Evolutionary conservation across 345 rosid genomes (phyloP).

Genomic region (Mercurialis annua): DNA sequence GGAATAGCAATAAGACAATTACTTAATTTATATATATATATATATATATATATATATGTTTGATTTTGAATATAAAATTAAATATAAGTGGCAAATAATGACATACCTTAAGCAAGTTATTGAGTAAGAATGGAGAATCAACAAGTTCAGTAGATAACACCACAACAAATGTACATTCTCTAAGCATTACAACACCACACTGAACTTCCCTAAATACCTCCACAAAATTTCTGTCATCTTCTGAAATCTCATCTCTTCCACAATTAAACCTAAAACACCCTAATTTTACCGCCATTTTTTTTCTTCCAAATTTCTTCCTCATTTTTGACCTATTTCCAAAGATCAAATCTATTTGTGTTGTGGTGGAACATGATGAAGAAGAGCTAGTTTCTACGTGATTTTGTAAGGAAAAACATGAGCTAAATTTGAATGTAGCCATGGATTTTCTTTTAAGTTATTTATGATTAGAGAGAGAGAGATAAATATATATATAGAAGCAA

Average conservation of each 20-base stretch:
- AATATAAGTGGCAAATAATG: neutral
- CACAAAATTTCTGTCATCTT: slow-evolving; percentile 24
- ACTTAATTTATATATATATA: too few species aligned
- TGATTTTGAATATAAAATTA: too few species aligned
- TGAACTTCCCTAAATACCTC: slow-evolving; percentile 35
- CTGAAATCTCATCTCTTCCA: neutral
- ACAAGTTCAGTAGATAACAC: slow-evolving; percentile 29
- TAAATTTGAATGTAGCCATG: neutral
- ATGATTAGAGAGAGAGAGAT: too few species aligned
- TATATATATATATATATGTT: too few species aligned
- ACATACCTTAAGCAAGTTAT: slow-evolving; percentile 33
- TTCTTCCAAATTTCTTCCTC: neutral
- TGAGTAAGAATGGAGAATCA: slow-evolving; percentile 20
- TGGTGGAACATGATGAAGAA: neutral
- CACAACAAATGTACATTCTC: slow-evolving; percentile 37
- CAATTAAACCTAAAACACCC: neutral
- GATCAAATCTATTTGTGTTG: neutral
- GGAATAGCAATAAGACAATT: too few species aligned
- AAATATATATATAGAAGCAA: too few species aligned
- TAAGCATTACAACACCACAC: slow-evolving; percentile 30
- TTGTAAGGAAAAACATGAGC: neutral
- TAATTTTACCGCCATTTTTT: neutral
- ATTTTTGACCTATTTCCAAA: neutral
- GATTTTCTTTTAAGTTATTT: neutral
- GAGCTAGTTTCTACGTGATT: neutral